These are phyloP conservation scores for Acanthamoeba castellanii DNA, from an alignment of 208 protist genomes.

Conservation along the genomic window DNA sequence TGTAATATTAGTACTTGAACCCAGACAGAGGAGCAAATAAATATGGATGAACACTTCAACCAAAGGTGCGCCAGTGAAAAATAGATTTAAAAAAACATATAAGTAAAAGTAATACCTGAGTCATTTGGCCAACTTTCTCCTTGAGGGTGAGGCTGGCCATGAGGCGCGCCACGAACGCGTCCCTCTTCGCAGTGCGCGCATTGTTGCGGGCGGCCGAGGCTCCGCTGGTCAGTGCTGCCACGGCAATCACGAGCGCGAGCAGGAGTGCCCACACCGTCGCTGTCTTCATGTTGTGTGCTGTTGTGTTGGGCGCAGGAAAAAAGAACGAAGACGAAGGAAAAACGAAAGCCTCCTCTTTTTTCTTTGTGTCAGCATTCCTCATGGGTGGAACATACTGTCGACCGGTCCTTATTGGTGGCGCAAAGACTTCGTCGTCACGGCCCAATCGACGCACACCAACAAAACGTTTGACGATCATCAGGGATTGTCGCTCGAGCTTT, in stretches of 20 bases:
- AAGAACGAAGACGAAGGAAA: background rate
- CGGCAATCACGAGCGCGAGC: background rate
- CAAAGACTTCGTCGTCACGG: too few species aligned
- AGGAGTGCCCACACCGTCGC: background rate
- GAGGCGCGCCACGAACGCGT: slow-evolving; percentile 22
- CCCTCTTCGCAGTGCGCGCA: background rate
- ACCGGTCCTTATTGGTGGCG: background rate
- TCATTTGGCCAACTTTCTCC: slow-evolving; percentile 72
- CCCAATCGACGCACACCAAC: too few species aligned
- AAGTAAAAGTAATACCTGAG: background rate
- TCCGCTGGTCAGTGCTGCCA: background rate
- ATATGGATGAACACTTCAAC: background rate
- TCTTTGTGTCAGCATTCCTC: background rate
- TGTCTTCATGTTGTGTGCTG: background rate
- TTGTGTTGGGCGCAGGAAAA: background rate
- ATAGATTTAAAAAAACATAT: background rate
- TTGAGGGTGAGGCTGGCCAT: slow-evolving; percentile 51
- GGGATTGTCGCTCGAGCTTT: too few species aligned
- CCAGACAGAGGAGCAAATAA: background rate
- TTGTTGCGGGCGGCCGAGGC: background rate
- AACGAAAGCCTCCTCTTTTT: background rate
- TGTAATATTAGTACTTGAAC: background rate
- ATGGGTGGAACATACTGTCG: too few species aligned
- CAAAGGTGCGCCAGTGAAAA: background rate
- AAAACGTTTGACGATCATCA: too few species aligned